Evolutionary conservation across 768 basidiomycete species (phyloP).

Genomic region (Crassisporium funariophilum): DNA sequence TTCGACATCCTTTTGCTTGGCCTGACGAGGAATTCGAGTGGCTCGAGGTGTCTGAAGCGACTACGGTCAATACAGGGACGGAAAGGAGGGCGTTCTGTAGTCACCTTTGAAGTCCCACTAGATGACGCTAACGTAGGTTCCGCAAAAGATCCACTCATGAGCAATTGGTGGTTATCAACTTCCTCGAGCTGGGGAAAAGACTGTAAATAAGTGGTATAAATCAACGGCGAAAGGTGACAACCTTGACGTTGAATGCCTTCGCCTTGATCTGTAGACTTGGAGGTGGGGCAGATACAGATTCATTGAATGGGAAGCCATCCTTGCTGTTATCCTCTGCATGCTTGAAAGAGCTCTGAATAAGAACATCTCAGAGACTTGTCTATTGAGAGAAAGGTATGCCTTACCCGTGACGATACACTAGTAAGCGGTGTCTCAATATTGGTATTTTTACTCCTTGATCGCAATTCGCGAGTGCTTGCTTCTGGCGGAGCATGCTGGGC

Average conservation of each 20-base stretch:
- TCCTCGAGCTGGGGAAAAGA: slow-evolving; percentile 36
- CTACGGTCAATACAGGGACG: not conserved
- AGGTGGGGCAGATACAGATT: slow-evolving; percentile 20
- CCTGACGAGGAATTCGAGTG: slow-evolving; percentile 28
- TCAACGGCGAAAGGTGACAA: slow-evolving; percentile 9
- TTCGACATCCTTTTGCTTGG: slow-evolving; percentile 30
- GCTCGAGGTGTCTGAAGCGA: slow-evolving; percentile 21
- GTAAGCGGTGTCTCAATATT: slow-evolving; percentile 38
- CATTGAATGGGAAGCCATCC: slow-evolving; percentile 16
- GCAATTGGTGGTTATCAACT: slow-evolving; percentile 24
- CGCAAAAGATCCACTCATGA: slow-evolving; percentile 15
- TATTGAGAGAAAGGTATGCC: not conserved
- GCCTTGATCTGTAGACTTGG: slow-evolving; percentile 18
- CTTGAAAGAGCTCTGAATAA: slow-evolving; percentile 22
- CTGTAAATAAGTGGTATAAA: not conserved
- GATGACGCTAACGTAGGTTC: slow-evolving; percentile 21
- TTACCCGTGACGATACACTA: slow-evolving; percentile 43
- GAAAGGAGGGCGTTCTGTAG: not conserved
- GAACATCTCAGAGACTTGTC: slow-evolving; percentile 2
- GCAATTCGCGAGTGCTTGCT: slow-evolving; percentile 43
- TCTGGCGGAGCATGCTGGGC: slow-evolving; percentile 30
- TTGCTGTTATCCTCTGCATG: slow-evolving; percentile 28
- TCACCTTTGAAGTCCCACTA: slow-evolving; percentile 24
- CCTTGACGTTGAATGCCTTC: slow-evolving; percentile 38
- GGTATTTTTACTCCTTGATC: slow-evolving; percentile 46